These are phyloP conservation scores for Liquidambar formosana DNA, from an alignment of 164 flowering plant genomes.

Conservation along the genomic window DNA sequence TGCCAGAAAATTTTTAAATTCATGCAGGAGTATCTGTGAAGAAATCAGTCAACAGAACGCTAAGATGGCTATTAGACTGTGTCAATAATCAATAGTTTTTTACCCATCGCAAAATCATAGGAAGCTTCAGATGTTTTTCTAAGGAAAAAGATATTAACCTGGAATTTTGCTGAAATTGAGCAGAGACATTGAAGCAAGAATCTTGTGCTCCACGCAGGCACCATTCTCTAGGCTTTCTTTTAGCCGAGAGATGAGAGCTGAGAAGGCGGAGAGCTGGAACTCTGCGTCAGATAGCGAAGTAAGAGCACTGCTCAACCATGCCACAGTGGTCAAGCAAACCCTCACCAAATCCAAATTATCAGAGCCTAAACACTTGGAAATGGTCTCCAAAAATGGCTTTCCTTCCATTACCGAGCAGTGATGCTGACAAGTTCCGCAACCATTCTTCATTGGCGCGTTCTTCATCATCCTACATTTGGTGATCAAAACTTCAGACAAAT, in stretches of 20 bases:
- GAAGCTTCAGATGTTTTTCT: not conserved
- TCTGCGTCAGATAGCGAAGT: conserved; percentile 41
- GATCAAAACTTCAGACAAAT: not conserved
- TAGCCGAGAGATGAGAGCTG: conserved; percentile 44
- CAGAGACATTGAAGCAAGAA: conserved; percentile 60
- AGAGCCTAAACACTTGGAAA: conserved; percentile 55
- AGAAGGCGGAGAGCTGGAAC: conserved; percentile 53
- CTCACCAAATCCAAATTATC: conserved; percentile 37
- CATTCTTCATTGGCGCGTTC: conserved; percentile 51
- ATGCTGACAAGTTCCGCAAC: conserved; percentile 42
- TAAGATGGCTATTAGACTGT: too few relatives aligned
- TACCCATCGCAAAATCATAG: not conserved
- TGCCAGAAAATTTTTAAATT: too few relatives aligned
- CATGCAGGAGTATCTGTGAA: too few relatives aligned
- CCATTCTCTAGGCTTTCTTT: conserved; percentile 45
- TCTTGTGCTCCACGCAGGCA: conserved; percentile 40
- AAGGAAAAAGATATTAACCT: conserved; percentile 36
- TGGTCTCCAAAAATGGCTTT: conserved; percentile 42
- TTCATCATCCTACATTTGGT: conserved; percentile 46
- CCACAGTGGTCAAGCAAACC: conserved; percentile 49
- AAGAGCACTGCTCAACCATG: conserved; percentile 66
- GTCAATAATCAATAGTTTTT: too few relatives aligned
- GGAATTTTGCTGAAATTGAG: conserved; percentile 60
- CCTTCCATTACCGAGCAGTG: conserved; percentile 50
- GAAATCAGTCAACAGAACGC: too few relatives aligned